Percentiles rank a stretch among this genome's conserved stretches.
These are phyloP conservation scores for Venturia asperata DNA, from an alignment of 2,329 filamentous ascomycete species.

Conservation along the genomic window DNA sequence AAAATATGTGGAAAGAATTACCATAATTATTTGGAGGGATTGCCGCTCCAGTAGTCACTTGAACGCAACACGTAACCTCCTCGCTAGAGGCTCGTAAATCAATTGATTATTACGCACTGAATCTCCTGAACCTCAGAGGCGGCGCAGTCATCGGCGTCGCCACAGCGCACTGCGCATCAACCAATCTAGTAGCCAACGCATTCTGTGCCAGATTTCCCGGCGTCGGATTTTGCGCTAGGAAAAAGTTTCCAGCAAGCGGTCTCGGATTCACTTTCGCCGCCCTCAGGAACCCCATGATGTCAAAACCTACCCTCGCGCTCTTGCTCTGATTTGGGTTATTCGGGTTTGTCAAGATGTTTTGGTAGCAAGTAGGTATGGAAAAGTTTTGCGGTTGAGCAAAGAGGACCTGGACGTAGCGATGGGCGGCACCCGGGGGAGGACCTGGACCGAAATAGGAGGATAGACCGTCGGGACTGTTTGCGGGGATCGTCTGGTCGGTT, in stretches of 20 bases:
- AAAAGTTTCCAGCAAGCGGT: slow-evolving; percentile 19
- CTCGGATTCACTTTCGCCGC: slow-evolving; percentile 14
- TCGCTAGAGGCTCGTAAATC: too few species aligned
- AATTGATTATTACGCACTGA: not conserved
- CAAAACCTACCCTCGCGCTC: slow-evolving; percentile 13
- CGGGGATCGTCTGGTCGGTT: slow-evolving; percentile 4
- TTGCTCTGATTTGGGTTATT: not conserved
- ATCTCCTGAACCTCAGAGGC: not conserved
- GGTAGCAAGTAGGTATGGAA: slow-evolving; percentile 16
- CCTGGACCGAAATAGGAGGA: slow-evolving; percentile 18
- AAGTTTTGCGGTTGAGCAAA: slow-evolving; percentile 20
- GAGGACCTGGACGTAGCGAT: slow-evolving; percentile 20
- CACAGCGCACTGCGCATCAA: slow-evolving; percentile 14
- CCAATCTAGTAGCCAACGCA: slow-evolving; percentile 3
- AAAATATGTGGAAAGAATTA: not conserved
- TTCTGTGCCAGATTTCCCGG: slow-evolving; percentile 11
- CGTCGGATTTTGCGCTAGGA: slow-evolving; percentile 16
- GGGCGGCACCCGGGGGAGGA: slow-evolving; percentile 19
- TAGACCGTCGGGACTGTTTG: not conserved
- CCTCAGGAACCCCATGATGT: slow-evolving; percentile 17
- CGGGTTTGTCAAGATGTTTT: slow-evolving; percentile 14
- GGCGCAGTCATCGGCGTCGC: slow-evolving; percentile 4
- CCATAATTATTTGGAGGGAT: not conserved
- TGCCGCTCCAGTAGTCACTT: not conserved
- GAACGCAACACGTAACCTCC: not conserved